Base-by-base conservation (phyloP, 1,284 basidiomycete genomes). In the Austroboletus novae-zelandiae region DNA sequence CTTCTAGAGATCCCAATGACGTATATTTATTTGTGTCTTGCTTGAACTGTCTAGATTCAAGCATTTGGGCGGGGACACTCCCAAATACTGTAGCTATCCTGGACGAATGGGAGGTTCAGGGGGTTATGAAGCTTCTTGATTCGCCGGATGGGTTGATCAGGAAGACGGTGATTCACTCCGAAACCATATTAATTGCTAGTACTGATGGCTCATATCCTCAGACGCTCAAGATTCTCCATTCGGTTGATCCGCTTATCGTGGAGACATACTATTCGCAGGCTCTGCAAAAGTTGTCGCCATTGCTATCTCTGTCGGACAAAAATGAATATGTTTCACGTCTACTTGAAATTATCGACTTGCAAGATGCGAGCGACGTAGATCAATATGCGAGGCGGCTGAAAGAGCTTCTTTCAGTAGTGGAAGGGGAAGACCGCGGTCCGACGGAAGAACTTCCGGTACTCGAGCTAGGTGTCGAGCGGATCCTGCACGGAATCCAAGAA, bases 51-150 rank as follows among this genome's bases (percentile, higher is more conserved):
- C 54, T 89, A 11, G 76, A 83, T 56, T 75, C 80, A 5, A 63
- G 62, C 23, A 56, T 81, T 31, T 91, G 88, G 88, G 83, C 86
- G 6, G 88, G 87, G 9, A 82, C 75, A 5, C 67, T 65, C 14
- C 62, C 72, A 4, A 72, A 75, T 6, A 66, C 75, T 25, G 74
- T 77, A 32, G 68, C 79, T 3, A 69, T 80, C 5, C 65, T 90
- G 43, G 83, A 87, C 31, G 78, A 72, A 49, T 77, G 76, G 75
- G 87, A 90, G 52, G 87, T 90, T 30, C 83, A 84, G 51, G 71
- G 73, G 32, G 72, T 90, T 23, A 84, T 91, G 78, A 75, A 74
- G 50, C 67, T 85, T 18, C 68, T 91, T 23, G 77, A 82, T 51
- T 81, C 78, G 6, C 63, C 72, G 3, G 89, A 91, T 64, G 56